phyloP scores from a whole-genome alignment of 129 eudicot genomes.

The Flaveria robusta region DNA sequence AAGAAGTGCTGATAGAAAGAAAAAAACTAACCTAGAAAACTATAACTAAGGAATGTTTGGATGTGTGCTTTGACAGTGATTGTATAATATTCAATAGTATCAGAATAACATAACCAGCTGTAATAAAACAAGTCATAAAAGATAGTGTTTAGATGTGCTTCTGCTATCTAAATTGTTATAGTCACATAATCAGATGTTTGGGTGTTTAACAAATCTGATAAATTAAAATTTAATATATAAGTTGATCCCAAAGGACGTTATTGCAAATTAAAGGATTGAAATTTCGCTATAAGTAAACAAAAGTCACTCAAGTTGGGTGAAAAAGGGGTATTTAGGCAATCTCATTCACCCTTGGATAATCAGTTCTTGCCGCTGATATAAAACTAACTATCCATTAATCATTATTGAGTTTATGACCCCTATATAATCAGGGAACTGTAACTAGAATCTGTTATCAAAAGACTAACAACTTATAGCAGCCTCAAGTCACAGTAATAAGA shows the following conservation, averaged over 20 bases:
- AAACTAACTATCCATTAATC: neutral
- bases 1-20: neutral
- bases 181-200: neutral
- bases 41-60: neutral
- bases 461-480: neutral
- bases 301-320: neutral
- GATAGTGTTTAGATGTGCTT: neutral
- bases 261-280: neutral
- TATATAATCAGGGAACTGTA: neutral
- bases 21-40: neutral
- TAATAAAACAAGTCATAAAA: neutral
- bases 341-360: neutral
- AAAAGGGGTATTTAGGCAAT: neutral
- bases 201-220: neutral
- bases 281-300: neutral
- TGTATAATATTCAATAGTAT: neutral
- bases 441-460: neutral
- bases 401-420: neutral
- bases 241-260: neutral
- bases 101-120: neutral
- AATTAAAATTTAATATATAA: neutral
- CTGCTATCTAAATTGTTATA: neutral
- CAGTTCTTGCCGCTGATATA: conserved; percentile 14
- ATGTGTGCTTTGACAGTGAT: neutral
- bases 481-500: neutral